Conservation (phyloP, 768 basidiomycete genomes). For the Cubamyces sp. region DNA sequence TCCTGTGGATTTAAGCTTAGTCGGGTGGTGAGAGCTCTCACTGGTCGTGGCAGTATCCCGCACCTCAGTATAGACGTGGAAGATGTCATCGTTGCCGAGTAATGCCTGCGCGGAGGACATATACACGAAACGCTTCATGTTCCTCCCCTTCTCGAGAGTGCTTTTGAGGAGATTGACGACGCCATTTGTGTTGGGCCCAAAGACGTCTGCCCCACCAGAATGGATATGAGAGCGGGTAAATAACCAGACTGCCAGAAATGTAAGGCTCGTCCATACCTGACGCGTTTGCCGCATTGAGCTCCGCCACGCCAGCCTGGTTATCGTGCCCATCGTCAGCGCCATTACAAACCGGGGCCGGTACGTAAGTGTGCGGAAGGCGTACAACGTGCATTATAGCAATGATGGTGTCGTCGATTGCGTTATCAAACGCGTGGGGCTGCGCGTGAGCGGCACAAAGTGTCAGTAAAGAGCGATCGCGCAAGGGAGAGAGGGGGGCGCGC, state of each 20-base stretch:
- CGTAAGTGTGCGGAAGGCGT: constrained; percentile 40
- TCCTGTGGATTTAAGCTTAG: constrained; percentile 31
- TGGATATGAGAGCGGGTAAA: constrained; percentile 54
- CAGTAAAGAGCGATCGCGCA: not conserved
- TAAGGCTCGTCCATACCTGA: constrained; percentile 1
- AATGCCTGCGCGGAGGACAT: constrained; percentile 57
- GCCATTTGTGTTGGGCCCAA: constrained; percentile 74
- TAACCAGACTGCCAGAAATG: no score
- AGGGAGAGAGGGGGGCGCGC: constrained; percentile 26
- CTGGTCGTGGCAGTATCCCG: not conserved
- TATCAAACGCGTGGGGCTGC: constrained; percentile 71
- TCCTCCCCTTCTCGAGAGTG: constrained; percentile 53
- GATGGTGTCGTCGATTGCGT: constrained; percentile 59
- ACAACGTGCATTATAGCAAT: constrained; percentile 59
- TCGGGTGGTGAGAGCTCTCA: not conserved
- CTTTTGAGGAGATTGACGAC: constrained; percentile 66
- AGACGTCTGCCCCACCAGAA: constrained; percentile 56
- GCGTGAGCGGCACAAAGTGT: not conserved
- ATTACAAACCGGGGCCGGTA: constrained; percentile 6
- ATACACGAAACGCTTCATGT: constrained; percentile 67
- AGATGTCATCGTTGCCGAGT: constrained; percentile 31
- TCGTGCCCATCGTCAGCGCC: constrained; percentile 79
- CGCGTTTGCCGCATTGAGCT: constrained; percentile 48
- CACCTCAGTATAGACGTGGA: constrained; percentile 47
- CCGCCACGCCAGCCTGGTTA: constrained; percentile 64